Evolutionary conservation across 2,329 filamentous ascomycete genomes (phyloP).

Genomic region (Madurella fahalii): DNA sequence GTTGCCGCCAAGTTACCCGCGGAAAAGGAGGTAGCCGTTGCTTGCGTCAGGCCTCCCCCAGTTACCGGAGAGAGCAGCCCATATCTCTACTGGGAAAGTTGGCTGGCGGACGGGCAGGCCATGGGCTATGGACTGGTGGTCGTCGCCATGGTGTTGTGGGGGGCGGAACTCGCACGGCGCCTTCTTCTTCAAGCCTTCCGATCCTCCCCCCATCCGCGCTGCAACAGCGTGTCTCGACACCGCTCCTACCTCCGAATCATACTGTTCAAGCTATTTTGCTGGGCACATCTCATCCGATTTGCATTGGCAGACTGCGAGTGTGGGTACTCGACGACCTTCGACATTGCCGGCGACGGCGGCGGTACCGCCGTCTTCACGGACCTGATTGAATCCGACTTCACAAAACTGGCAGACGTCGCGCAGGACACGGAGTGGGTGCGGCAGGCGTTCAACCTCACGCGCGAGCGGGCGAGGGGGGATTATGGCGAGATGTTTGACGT

Average conservation of each 20-base stretch:
- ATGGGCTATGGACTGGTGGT: constrained; percentile 1
- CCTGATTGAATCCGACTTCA: constrained; percentile 67
- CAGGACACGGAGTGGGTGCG: constrained; percentile 58
- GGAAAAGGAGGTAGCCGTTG: too few relatives aligned
- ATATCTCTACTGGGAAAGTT: too few relatives aligned
- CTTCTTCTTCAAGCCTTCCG: background rate
- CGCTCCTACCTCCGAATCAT: too few relatives aligned
- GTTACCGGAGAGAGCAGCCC: too few relatives aligned
- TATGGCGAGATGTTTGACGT: constrained; percentile 62
- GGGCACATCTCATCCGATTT: background rate
- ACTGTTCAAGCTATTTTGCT: too few relatives aligned
- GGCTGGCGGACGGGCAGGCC: too few relatives aligned
- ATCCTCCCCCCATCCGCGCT: constrained; percentile 15
- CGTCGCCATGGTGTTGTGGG: background rate
- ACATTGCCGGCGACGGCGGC: constrained; percentile 25
- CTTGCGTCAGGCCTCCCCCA: too few relatives aligned
- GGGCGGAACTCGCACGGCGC: too few relatives aligned
- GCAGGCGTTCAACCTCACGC: constrained; percentile 63
- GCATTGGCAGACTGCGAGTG: constrained; percentile 59
- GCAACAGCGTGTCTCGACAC: too few relatives aligned
- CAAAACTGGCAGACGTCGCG: constrained; percentile 47
- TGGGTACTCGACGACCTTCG: constrained; percentile 58
- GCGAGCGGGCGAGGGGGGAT: constrained; percentile 53
- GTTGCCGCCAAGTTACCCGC: too few relatives aligned
- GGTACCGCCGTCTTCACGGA: constrained; percentile 57